Evolutionary conservation across 1,284 basidiomycete genomes (phyloP), one percentile per base, ranked within the genome.

Genomic region (Rhodofomes roseus): DNA sequence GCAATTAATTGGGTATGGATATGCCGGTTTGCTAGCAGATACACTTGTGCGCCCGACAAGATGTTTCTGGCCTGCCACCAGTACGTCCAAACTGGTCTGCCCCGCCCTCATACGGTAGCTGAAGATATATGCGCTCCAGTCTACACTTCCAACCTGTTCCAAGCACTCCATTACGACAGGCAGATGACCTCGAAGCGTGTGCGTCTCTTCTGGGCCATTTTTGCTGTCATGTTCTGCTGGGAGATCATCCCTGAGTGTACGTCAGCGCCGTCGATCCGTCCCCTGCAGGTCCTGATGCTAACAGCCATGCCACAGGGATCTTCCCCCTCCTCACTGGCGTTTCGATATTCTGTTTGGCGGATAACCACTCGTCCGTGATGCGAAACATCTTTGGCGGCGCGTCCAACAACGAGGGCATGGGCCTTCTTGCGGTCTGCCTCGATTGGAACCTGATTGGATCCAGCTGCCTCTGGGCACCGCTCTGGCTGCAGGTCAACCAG

Each of bases 341-440:
- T 36, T 82, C 72, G 0, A 78, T 88, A 34, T 80, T 86, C 68
- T 88, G 86, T 62, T 72, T 88, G 18, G 85, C 83, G 8, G 76
- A 80, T 60, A 84, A 77, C 54, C 71, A 74, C 22, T 81, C 71
- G 23, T 62, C 74, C 0, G 70, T 78, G 25, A 79, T 86, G 66
- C 80, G 84, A 1, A 78, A 79, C 34, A 68, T 88, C 2, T 86
- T 88, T 56, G 85, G 85, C 46, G 84, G 85, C 25, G 81, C 77
- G 3, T 81, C 82, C 63, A 84, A 83, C 62, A 85, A 87, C 60
- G 81, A 86, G 67, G 82, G 81, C 18, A 75, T 83, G 25, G 81
- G 80, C 8, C 61, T 83, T 34, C 66, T 82, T 25, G 76, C 79
- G 6, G 67, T 85, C 60, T 82, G 77, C 63, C 77, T 87, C 48